phyloP scores from a whole-genome alignment of 352 stramenopile genomes.

The Phytophthora pisi region DNA sequence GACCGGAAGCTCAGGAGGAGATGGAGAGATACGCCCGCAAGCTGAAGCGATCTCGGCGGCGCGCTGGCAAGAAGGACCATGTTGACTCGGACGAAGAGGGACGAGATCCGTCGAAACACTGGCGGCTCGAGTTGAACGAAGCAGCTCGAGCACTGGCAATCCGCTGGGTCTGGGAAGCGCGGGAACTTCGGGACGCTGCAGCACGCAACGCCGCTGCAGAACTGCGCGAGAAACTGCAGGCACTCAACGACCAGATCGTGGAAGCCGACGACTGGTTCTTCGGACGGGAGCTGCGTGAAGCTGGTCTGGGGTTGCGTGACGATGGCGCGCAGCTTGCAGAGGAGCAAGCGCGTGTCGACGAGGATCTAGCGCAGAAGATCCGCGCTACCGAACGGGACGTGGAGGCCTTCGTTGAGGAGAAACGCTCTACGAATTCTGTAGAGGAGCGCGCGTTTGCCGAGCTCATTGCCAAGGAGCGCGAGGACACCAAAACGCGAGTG shows the following conservation, averaged over 20 bases:
- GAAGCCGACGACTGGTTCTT: constrained; percentile 96
- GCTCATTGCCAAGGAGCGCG: constrained; percentile 63
- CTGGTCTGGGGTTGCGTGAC: constrained; percentile 67
- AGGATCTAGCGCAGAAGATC: constrained; percentile 81
- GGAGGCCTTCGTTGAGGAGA: constrained; percentile 73
- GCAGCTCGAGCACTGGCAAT: constrained; percentile 76
- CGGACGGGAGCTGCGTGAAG: constrained; percentile 84
- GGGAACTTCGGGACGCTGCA: constrained; percentile 58
- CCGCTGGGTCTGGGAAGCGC: constrained; percentile 83
- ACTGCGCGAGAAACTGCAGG: constrained; percentile 60
- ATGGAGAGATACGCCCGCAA: constrained; percentile 92
- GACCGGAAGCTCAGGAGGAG: constrained; percentile 78
- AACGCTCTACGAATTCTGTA: constrained; percentile 59
- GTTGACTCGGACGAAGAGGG: constrained; percentile 79
- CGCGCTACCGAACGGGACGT: constrained; percentile 85
- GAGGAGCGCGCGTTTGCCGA: constrained; percentile 70
- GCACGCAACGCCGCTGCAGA: constrained; percentile 54
- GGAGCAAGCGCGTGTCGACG: constrained; percentile 73
- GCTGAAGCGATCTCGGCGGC: constrained; percentile 84
- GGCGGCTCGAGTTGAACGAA: constrained; percentile 84
- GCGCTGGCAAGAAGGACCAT: constrained; percentile 65
- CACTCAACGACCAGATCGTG: constrained; percentile 80
- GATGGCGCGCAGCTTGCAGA: constrained; percentile 60
- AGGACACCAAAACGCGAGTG: constrained; percentile 49
- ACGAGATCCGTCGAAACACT: constrained; percentile 67